Evolutionary conservation across 2,329 filamentous ascomycete genomes (phyloP).

Genomic region (Penicillium hesseltinei): DNA sequence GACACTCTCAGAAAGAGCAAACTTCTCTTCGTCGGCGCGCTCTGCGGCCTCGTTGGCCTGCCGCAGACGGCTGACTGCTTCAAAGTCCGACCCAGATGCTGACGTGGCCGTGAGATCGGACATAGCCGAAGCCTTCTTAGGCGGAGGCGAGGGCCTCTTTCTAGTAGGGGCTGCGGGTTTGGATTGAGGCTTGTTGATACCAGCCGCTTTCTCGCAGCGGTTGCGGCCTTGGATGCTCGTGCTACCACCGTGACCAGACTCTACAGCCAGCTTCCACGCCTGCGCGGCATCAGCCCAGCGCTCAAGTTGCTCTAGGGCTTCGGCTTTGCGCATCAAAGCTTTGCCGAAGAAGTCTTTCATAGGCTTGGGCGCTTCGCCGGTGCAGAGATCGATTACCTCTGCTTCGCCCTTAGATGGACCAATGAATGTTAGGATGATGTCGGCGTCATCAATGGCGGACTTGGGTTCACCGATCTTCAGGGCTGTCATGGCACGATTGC

Average conservation of each 20-base stretch:
- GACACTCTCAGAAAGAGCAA: conserved; percentile 80
- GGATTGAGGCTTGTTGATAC: conserved; percentile 56
- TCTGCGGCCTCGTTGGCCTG: conserved; percentile 84
- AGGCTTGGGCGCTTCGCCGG: conserved; percentile 67
- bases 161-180: conserved; percentile 48
- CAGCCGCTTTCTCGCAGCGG: conserved; percentile 83
- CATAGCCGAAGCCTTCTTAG: conserved; percentile 35
- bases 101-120: conserved; percentile 40
- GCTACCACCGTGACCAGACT: conserved; percentile 79
- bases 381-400: conserved; percentile 71
- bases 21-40: conserved; percentile 85
- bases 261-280: conserved; percentile 80
- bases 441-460: conserved; percentile 78
- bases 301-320: conserved; percentile 93
- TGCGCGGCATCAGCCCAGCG: conserved; percentile 80
- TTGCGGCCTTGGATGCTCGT: conserved; percentile 82
- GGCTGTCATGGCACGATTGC: conserved; percentile 84
- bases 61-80: conserved; percentile 78
- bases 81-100: conserved; percentile 53
- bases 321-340: conserved; percentile 88
- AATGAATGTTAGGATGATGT: conserved; percentile 75
- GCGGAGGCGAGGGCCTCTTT: conserved; percentile 47
- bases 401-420: conserved; percentile 74
- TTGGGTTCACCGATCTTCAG: conserved; percentile 92
- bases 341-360: conserved; percentile 95